Evolutionary conservation across 2,329 filamentous ascomycete genomes (phyloP).

Genomic region (Curvularia lunata): DNA sequence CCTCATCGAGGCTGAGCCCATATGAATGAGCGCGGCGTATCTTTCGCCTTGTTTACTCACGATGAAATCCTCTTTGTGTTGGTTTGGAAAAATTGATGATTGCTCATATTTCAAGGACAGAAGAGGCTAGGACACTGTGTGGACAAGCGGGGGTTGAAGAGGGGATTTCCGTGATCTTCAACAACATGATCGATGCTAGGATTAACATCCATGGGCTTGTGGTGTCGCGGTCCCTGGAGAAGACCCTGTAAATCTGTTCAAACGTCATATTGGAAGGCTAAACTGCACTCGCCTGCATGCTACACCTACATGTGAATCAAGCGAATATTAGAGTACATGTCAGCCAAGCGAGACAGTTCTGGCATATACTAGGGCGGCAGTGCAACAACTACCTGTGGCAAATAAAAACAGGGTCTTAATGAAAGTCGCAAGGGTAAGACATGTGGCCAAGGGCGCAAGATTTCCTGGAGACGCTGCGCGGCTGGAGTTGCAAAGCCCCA

Average conservation of each 20-base stretch:
- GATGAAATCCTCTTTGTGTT: too few species aligned
- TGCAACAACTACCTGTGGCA: neutral
- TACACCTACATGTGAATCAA: neutral
- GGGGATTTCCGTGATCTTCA: neutral
- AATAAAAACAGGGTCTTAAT: neutral
- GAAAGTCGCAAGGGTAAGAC: slow-evolving; percentile 2
- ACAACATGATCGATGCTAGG: neutral
- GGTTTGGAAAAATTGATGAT: neutral
- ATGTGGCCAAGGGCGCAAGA: slow-evolving; percentile 3
- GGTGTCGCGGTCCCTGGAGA: neutral
- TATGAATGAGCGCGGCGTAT: neutral
- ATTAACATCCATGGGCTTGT: neutral
- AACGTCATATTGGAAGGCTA: neutral
- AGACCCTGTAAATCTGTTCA: neutral
- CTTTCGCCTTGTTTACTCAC: neutral
- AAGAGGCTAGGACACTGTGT: neutral
- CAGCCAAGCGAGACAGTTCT: neutral
- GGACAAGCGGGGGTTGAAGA: neutral
- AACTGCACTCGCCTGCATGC: neutral
- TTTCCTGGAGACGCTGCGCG: slow-evolving; percentile 10
- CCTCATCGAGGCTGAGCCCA: neutral
- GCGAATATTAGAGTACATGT: neutral
- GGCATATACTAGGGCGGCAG: neutral
- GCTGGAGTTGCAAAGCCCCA: slow-evolving; percentile 9
- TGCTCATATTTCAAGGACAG: neutral